Base-by-base conservation (phyloP, 1,284 basidiomycete species). In the Puccinia horiana region DNA sequence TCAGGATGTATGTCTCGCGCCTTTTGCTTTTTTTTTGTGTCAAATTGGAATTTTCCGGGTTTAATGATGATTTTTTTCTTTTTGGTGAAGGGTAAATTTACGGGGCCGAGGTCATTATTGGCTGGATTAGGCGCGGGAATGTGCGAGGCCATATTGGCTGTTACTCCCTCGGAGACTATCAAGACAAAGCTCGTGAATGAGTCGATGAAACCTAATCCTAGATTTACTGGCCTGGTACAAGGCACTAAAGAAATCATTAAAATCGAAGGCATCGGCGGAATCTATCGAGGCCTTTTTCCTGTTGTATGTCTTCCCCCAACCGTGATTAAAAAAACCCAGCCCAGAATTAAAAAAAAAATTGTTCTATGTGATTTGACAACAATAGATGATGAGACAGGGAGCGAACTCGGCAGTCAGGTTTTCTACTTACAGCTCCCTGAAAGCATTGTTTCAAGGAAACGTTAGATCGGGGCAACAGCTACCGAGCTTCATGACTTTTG, bases 121-220 rank as follows among this genome's bases (percentile, higher is more conserved):
- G 95, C 97, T 75, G 96, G 97, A 56, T 89, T 99, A 5, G 95
- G 95, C 63, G 97, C 97, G 1, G 96, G 97, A 14, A 92, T 97
- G 91, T 92, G 90, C 87, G 96, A 99, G 88, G 96, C 96, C 0
- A 87, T 98, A 37, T 91, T 98, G 82, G 96, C 96, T 0, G 96
- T 98, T 8, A 98, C 96, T 0, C 97, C 96, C 0, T 95, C 94
- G 11, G 96, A 99, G 88, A 98, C 96, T 0, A 98, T 99, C 89
- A 99, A 99, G 87, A 99, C 96, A n/a, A 98, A 98, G 87, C 91
- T 98, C 83, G 96, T 99, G 84, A 95, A 96, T 86, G 96, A 98
- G 85, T 92, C 94, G 5, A 94, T 95, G 87, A 91, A 92, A 29
- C 90, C 92, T 0, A 90, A 91, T 83, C 96, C 96, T 2, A 91